Conservation (phyloP, 2,329 filamentous ascomycete species). For the Ophiobolus disseminans region DNA sequence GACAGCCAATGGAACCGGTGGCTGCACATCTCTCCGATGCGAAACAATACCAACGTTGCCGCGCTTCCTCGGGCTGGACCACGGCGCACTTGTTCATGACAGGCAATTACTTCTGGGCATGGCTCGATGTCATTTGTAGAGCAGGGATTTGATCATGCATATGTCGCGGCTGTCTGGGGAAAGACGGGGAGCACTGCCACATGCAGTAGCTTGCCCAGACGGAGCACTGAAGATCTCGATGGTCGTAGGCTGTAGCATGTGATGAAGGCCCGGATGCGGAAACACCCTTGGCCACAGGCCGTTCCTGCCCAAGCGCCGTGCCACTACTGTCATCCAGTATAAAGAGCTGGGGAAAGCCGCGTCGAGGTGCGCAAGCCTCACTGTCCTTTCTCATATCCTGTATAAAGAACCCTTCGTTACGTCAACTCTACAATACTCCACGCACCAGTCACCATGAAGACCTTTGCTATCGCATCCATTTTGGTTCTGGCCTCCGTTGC, state of each 20-base stretch:
- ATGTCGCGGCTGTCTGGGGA: conserved; percentile 10
- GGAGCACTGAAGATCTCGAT: conserved; percentile 20
- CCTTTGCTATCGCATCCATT: conserved; percentile 46
- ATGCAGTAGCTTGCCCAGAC: conserved; percentile 20
- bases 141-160: conserved; percentile 10
- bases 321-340: conserved; percentile 19
- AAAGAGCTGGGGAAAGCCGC: conserved; percentile 22
- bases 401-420: conserved; percentile 20
- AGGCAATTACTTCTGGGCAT: conserved; percentile 31
- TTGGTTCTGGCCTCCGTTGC: conserved; percentile 54
- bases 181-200: conserved; percentile 15
- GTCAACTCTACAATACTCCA: conserved; percentile 9
- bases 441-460: conserved; percentile 46
- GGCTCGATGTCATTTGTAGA: conserved; percentile 30
- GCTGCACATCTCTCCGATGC: conserved; percentile 14
- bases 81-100: conserved; percentile 13
- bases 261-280: conserved; percentile 25
- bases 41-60: conserved; percentile 27
- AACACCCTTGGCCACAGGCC: conserved; percentile 14
- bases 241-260: conserved; percentile 25
- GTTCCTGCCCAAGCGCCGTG: conserved; percentile 17
- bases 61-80: conserved; percentile 5
- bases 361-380: conserved; percentile 12
- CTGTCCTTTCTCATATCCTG: conserved; percentile 20
- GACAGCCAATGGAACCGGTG: conserved; percentile 21